A percentile compares a stretch with the other conserved stretches of the same genome.
These are phyloP conservation scores for Xerocomellus amylosporus DNA, from an alignment of 768 basidiomycete genomes.

Conservation along the genomic window DNA sequence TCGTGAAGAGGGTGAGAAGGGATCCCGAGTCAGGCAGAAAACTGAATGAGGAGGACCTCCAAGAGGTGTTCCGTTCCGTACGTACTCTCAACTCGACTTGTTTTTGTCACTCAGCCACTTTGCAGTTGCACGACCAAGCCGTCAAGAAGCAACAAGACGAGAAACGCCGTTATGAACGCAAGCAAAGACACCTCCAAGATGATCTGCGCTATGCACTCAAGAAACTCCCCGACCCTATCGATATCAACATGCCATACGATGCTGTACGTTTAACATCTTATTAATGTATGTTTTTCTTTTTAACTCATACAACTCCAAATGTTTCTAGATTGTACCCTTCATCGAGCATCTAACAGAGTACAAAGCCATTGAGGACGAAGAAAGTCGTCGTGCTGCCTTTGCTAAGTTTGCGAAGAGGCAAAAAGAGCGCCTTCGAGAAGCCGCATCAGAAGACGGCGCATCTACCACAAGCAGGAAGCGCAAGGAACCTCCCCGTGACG, in stretches of 20 bases:
- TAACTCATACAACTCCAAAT: background rate
- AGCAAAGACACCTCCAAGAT: slow-evolving; percentile 85
- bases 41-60: slow-evolving; percentile 52
- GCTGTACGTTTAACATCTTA: slow-evolving; percentile 49
- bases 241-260: slow-evolving; percentile 74
- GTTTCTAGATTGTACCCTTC: slow-evolving; percentile 58
- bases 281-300: background rate
- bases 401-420: slow-evolving; percentile 87
- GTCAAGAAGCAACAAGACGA: slow-evolving; percentile 81
- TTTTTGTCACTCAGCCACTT: slow-evolving; percentile 7
- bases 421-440: slow-evolving; percentile 82
- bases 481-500: slow-evolving; percentile 63
- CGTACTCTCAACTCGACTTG: slow-evolving; percentile 20
- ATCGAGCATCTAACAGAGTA: slow-evolving; percentile 85
- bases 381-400: slow-evolving; percentile 76
- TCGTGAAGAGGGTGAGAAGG: slow-evolving; percentile 52
- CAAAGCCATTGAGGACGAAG: slow-evolving; percentile 86
- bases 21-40: slow-evolving; percentile 51
- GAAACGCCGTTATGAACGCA: slow-evolving; percentile 79
- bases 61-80: slow-evolving; percentile 62
- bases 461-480: slow-evolving; percentile 78
- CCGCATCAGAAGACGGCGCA: slow-evolving; percentile 76
- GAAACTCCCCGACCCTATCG: slow-evolving; percentile 80
- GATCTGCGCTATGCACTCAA: slow-evolving; percentile 94
- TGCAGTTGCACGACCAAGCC: slow-evolving; percentile 69